Conservation (phyloP, 1,139 yeast species). For the Suhomyces taliae region DNA sequence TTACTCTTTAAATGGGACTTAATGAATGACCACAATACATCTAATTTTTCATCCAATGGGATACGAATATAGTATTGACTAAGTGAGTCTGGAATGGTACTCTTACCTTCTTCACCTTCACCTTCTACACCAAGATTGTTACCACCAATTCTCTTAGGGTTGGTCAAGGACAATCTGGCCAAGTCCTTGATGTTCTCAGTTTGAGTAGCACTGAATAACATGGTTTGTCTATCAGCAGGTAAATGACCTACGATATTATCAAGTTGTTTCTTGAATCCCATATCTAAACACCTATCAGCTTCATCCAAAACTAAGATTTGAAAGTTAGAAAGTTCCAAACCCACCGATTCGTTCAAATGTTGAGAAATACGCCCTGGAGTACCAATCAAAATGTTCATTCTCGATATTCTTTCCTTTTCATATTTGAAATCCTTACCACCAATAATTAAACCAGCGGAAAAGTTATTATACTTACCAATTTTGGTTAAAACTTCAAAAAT, state of each 20-base stretch:
- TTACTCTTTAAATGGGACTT: constrained; percentile 85
- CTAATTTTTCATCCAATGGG: constrained; percentile 77
- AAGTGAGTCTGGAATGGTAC: constrained; percentile 70
- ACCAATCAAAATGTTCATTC: constrained; percentile 85
- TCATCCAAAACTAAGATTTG: constrained; percentile 89
- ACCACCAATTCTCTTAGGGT: constrained; percentile 72
- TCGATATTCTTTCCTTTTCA: constrained; percentile 82
- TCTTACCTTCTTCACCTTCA: constrained; percentile 42
- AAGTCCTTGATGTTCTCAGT: constrained; percentile 83
- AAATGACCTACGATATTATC: constrained; percentile 83
- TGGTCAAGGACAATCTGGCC: constrained; percentile 81
- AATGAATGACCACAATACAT: constrained; percentile 84
- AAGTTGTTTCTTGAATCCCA: constrained; percentile 90
- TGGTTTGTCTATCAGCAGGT: constrained; percentile 84
- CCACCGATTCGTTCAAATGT: constrained; percentile 92
- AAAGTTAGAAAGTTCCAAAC: constrained; percentile 75
- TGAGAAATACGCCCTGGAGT: constrained; percentile 96
- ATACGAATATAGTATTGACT: constrained; percentile 80
- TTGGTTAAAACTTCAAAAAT: constrained; percentile 86
- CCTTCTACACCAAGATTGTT: constrained; percentile 37
- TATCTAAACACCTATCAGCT: constrained; percentile 93
- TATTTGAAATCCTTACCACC: constrained; percentile 94
- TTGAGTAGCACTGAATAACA: constrained; percentile 91
- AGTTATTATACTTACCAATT: constrained; percentile 75
- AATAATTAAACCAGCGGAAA: constrained; percentile 93